A percentile compares a stretch with the other conserved stretches of the same genome.
phyloP scores from a whole-genome alignment of 2,329 filamentous ascomycete species.

The Phyllosticta ampelicida region DNA sequence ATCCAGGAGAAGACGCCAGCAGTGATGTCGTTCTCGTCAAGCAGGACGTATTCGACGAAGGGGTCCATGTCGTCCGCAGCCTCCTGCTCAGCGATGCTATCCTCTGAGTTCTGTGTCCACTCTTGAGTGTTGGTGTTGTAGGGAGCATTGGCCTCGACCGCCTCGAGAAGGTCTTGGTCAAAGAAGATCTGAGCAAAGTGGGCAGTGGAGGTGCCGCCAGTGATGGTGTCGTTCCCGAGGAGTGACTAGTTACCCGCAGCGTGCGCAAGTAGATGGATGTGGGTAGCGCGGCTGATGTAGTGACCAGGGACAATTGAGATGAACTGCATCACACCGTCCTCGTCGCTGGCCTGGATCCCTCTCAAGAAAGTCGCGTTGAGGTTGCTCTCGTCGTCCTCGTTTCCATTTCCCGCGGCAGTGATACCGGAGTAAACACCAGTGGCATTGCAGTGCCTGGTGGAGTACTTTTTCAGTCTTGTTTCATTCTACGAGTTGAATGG shows the following conservation, averaged over 20 bases:
- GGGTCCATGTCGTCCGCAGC: conserved; percentile 41
- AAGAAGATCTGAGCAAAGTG: conserved; percentile 58
- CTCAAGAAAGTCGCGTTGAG: conserved; percentile 33
- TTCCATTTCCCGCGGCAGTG: conserved; percentile 32
- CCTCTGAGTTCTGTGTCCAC: conserved; percentile 41
- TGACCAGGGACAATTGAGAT: conserved; percentile 39
- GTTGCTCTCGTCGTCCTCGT: conserved; percentile 23
- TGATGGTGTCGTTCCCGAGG: conserved; percentile 41
- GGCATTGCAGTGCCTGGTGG: conserved; percentile 24
- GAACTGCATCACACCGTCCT: conserved; percentile 39
- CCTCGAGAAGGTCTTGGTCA: conserved; percentile 45
- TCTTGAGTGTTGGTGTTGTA: conserved; percentile 34
- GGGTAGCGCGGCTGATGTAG: conserved; percentile 31
- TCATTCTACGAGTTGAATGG: too few species aligned
- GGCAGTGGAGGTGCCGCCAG: conserved; percentile 38
- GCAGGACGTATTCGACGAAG: conserved; percentile 45
- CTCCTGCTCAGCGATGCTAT: conserved; percentile 40
- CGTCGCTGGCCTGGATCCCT: conserved; percentile 37
- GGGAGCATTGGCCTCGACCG: conserved; percentile 39
- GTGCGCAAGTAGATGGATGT: conserved; percentile 29
- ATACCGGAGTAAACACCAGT: conserved; percentile 36
- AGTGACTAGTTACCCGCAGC: conserved; percentile 24
- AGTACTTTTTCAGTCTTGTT: not conserved
- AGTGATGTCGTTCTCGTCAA: conserved; percentile 37
- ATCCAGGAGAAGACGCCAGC: conserved; percentile 26